phyloP scores from a whole-genome alignment of 2,329 filamentous ascomycete genomes.

The Huntiella moniliformis region DNA sequence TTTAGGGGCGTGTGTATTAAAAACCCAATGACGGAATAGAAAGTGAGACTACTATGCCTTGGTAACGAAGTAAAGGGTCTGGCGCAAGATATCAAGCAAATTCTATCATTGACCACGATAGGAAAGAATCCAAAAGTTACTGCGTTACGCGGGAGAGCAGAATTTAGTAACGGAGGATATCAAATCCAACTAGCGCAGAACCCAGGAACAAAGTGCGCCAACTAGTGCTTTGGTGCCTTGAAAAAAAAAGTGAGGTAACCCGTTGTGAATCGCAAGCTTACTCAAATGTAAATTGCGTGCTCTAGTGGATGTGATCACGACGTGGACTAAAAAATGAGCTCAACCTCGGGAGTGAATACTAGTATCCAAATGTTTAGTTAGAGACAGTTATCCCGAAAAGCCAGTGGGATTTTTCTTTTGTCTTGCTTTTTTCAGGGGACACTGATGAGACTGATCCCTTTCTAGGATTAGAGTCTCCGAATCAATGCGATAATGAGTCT shows the following conservation, averaged over 20 bases:
- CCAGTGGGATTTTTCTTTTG: too few relatives aligned
- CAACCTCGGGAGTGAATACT: too few relatives aligned
- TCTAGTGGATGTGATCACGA: neutral
- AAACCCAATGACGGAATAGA: neutral
- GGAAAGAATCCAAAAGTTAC: neutral
- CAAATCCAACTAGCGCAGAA: neutral
- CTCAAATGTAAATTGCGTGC: neutral
- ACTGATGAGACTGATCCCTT: neutral
- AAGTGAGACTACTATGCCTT: neutral
- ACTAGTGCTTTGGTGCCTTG: neutral
- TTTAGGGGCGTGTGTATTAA: neutral
- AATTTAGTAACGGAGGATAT: neutral
- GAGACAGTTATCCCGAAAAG: too few relatives aligned
- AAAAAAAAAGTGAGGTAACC: neutral
- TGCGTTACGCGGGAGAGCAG: slow-evolving; percentile 7
- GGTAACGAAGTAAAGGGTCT: slow-evolving; percentile 7
- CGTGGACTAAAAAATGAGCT: neutral
- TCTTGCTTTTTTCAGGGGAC: too few relatives aligned
- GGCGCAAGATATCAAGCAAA: slow-evolving; percentile 9
- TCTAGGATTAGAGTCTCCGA: neutral
- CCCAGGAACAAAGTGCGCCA: neutral
- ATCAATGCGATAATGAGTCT: neutral
- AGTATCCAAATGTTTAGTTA: too few relatives aligned
- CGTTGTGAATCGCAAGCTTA: neutral
- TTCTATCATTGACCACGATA: slow-evolving; percentile 8